Evolutionary conservation across 768 basidiomycete species (phyloP), one percentile per base, ranked within the genome.

Genomic region (Tulasnella sp.): DNA sequence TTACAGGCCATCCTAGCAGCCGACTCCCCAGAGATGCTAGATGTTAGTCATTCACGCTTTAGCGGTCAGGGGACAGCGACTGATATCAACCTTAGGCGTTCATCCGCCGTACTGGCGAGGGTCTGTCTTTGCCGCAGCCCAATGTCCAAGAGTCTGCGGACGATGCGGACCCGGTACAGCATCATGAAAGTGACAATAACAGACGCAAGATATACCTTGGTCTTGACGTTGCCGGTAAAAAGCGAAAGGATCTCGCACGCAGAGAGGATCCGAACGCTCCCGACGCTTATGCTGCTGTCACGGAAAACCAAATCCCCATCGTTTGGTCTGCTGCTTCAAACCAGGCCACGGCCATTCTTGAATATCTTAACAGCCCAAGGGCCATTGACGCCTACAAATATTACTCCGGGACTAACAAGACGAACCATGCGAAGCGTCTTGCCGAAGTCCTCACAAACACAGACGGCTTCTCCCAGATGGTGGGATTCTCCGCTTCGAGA

Each of bases 211-310:
- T 89, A 0, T 92, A 92, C 82, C 89, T 91, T 22, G 91, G 92
- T 0, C 86, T 93, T 54, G 89, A 89, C 78, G 90, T 92, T 31
- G 90, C 91, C 80, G 91, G 91, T 28, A 91, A 90, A 86, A 92
- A 92, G 83, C 87, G 90, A 3, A 86, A 86, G 24, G 90, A 92
- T 82, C 86, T 91, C 9, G 89, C 89, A 0, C 86, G 83, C 76
- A 88, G 87, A 83, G 88, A 88, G 75, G 90, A 91, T 82, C 89
- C 90, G 0, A 87, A 89, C 80, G 88, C 88, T 2, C 88, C 2
- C 72, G 76, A 28, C 72, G 11, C 28, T 11, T 4, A 81, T 11
- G 24, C 81, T 11, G 24, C 81, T 1, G 78, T 20, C 80, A 6
- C 54, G 79, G 46, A 78, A 69, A 42, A 69, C 8, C 37, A 80